Base-by-base conservation (phyloP, 805 yeast species). In the Metschnikowia anglica region DNA sequence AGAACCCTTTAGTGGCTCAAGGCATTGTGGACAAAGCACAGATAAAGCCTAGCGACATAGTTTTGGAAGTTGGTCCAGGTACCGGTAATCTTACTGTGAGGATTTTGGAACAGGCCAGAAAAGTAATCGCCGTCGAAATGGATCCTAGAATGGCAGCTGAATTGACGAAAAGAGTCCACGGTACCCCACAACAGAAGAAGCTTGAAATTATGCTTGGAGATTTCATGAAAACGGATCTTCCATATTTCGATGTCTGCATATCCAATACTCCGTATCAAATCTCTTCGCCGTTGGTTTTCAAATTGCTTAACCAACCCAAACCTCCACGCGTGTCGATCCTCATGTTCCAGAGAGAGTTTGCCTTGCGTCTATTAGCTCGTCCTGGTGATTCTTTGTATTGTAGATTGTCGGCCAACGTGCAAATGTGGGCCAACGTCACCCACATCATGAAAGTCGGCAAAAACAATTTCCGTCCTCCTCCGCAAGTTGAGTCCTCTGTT, bases 141-240 rank as follows among this genome's bases (percentile, higher is more conserved):
- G 99, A 93, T 68, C 99, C 99, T n/a, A 76, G 97, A 69, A 93
- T 93, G 99, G 99, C 98, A 2, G 98, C 98, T 0, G 99, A 93
- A 66, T 74, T 93, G 56, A 88, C 97, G 9, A 93, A 93, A 64
- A 83, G 99, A 72, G 98, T 93, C 12, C 97, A 88, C 58, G 97
- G 97, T 10, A 91, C 95, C n/a, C 90, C 97, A 1, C 84, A 78
- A 43, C 93, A 89, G 63, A 88, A 88, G 67, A 90, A 89, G 62
- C 73, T 93, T 43, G 98, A 93, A 50, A 88, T 93, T 46, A 68
- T 91, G 58, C 74, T 93, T 51, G 99, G 99, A 15, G 99, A 93
- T 68, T 90, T 89, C 63, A 91, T 93, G 81, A 93, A 93, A 66
- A 81, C 95, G 2, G 97, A 93, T 35, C 70, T 93, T 43, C 98